Evolutionary conservation across 257 asterid genomes (phyloP), one percentile per base, ranked within the genome.

Genomic region (Scutellaria minor): DNA sequence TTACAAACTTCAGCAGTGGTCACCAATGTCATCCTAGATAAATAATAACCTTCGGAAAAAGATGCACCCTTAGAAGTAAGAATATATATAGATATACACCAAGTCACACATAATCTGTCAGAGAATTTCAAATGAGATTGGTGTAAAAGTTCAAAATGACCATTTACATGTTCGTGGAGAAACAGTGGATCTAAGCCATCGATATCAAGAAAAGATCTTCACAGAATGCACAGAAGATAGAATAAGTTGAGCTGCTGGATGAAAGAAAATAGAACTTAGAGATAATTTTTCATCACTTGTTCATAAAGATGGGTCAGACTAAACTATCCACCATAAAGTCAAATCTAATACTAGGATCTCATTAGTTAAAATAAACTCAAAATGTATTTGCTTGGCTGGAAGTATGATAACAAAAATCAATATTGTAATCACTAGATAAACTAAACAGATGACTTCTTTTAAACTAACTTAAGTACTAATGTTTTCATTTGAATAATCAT

Each of bases 1-100:
- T 85, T 87, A 73, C 85, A 85, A 24, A 82, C 87, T 78, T 85
- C 89, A 15, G 89, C 85, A 5, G 87, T 80, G 50, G 89, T 85
- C 37, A 85, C 84, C 72, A 85, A 53, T 52, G 89, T 87, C 89
- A 82, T 85, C 71, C 58, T 69, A 59, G 78, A 61, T 58, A 27
- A 78, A 42, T 11, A 31, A 42, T 11, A 31, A 62, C 77, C 75
- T 81, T 78, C 78, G 65, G 56, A 41, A 10, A 73, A 60, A 55
- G 51, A 40, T 10, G 44, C 41, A 64, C 18, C 59, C 48, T 27
- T 44, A 56, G 68, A 68, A 55, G 55, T 12, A 8, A 51, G 9
- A 31, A 20, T 50, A 11, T 15, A 13, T 15, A 13, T 22, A 46
- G 3, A 10, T 45, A 35, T 55, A 20, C 42, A 22, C 62, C n/a